Conservation (phyloP, 495 filamentous ascomycete species). For the Ramalina peruviana region DNA sequence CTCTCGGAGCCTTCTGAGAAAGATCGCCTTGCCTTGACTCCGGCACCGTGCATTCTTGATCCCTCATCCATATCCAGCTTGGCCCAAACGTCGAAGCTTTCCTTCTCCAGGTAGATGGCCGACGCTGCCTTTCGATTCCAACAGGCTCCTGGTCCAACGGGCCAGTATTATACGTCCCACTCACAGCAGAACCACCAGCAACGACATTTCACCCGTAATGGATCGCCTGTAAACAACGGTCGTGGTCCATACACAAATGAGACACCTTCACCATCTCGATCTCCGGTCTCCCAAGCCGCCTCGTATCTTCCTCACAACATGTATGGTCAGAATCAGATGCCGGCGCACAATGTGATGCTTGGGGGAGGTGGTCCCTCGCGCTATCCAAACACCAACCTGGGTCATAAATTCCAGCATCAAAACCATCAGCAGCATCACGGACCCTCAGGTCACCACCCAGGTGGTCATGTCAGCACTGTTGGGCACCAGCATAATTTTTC, state of each 20-base stretch:
- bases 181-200: constrained; percentile 35
- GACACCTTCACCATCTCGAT: constrained; percentile 58
- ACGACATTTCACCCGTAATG: constrained; percentile 39
- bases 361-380: constrained; percentile 48
- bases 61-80: too few species aligned
- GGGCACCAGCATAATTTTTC: constrained; percentile 73
- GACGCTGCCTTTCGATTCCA: constrained; percentile 64
- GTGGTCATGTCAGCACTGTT: constrained; percentile 32
- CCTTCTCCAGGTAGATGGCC: constrained; percentile 49
- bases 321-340: constrained; percentile 71
- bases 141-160: constrained; percentile 46
- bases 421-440: constrained; percentile 58
- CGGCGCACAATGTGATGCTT: constrained; percentile 69
- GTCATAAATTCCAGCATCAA: constrained; percentile 61
- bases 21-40: too few species aligned
- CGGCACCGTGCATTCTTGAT: too few species aligned
- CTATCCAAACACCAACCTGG: constrained; percentile 52
- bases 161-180: constrained; percentile 41
- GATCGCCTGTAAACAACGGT: constrained; percentile 37
- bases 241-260: constrained; percentile 33
- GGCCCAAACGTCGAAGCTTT: too few species aligned
- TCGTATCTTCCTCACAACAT: constrained; percentile 54
- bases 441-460: constrained; percentile 27
- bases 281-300: constrained; percentile 51
- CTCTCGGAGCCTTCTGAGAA: too few species aligned